phyloP scores from a whole-genome alignment of 768 basidiomycete species.

The Trametes cingulata region DNA sequence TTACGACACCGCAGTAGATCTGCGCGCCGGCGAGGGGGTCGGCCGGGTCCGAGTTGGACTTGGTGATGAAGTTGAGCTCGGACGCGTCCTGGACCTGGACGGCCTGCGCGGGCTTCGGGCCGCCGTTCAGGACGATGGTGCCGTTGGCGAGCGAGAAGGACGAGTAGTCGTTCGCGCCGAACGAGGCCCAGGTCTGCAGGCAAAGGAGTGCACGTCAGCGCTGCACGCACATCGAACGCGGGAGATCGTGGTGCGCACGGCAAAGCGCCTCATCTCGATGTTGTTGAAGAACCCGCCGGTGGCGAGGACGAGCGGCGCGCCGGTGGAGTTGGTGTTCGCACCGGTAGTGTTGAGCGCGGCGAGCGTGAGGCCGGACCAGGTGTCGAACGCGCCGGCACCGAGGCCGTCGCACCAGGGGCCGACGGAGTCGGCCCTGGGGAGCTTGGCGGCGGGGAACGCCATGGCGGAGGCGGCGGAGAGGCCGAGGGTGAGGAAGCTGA shows the following conservation, averaged over 20 bases:
- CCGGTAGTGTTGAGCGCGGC: constrained; percentile 44
- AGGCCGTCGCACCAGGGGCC: constrained; percentile 26
- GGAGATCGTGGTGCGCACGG: constrained; percentile 34
- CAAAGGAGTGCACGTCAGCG: not conserved
- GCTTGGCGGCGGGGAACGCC: constrained; percentile 15
- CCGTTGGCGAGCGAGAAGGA: constrained; percentile 39
- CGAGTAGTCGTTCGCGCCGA: constrained; percentile 51
- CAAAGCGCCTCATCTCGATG: constrained; percentile 43
- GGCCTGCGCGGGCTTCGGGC: constrained; percentile 40
- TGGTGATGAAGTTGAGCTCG: constrained; percentile 38
- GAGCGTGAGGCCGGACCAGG: constrained; percentile 45
- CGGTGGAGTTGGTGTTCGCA: constrained; percentile 46
- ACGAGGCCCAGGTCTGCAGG: constrained; percentile 48
- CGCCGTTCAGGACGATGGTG: constrained; percentile 39
- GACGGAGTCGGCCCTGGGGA: not conserved
- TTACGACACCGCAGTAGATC: constrained; percentile 38
- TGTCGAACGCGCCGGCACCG: constrained; percentile 29
- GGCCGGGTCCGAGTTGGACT: constrained; percentile 30
- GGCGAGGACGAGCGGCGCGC: constrained; percentile 48
- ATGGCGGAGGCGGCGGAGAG: constrained; percentile 13
- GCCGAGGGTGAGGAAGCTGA: constrained; percentile 10
- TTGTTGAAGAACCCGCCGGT: constrained; percentile 35
- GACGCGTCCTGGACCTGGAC: constrained; percentile 34
- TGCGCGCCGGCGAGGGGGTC: constrained; percentile 32
- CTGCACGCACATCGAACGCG: not conserved